Evolutionary conservation across 768 basidiomycete species (phyloP).

Genomic region (Lactifluus piperatus): DNA sequence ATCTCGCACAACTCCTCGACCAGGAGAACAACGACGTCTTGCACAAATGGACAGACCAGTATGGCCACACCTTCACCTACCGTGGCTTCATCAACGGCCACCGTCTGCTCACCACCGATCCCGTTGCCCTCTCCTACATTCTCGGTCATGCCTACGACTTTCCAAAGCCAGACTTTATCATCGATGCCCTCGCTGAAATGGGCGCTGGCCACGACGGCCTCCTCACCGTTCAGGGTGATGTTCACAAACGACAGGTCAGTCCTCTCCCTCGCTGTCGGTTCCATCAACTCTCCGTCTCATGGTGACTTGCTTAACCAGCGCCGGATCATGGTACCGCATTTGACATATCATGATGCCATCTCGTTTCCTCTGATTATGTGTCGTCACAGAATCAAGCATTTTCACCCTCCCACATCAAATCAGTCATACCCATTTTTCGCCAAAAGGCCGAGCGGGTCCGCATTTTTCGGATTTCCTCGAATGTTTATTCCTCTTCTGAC

Average conservation of each 20-base stretch:
- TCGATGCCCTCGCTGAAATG: slow-evolving; percentile 44
- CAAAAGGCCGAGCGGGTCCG: slow-evolving; percentile 45
- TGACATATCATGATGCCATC: slow-evolving; percentile 16
- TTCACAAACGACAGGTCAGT: slow-evolving; percentile 45
- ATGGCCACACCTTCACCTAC: slow-evolving; percentile 45
- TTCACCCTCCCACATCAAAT: slow-evolving; percentile 39
- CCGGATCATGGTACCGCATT: slow-evolving; percentile 39
- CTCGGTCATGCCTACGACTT: slow-evolving; percentile 47
- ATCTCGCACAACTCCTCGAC: slow-evolving; percentile 45
- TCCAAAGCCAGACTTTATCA: slow-evolving; percentile 53
- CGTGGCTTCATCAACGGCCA: slow-evolving; percentile 43
- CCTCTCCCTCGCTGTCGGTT: neutral
- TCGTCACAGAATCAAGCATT: slow-evolving; percentile 41
- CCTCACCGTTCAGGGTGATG: slow-evolving; percentile 45
- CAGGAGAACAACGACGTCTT: slow-evolving; percentile 49
- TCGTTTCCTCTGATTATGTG: slow-evolving; percentile 16
- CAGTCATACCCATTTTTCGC: slow-evolving; percentile 48
- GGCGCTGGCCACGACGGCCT: slow-evolving; percentile 41
- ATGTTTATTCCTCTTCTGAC: neutral
- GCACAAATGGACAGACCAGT: slow-evolving; percentile 35
- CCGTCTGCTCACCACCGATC: slow-evolving; percentile 52
- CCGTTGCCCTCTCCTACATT: slow-evolving; percentile 47
- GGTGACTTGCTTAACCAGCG: slow-evolving; percentile 29
- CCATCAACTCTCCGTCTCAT: neutral
- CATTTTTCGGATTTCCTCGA: neutral